Percentiles rank a stretch among this genome's conserved stretches.
These are phyloP conservation scores for Acanthamoeba triangularis DNA, from an alignment of 208 protist species.

Conservation along the genomic window DNA sequence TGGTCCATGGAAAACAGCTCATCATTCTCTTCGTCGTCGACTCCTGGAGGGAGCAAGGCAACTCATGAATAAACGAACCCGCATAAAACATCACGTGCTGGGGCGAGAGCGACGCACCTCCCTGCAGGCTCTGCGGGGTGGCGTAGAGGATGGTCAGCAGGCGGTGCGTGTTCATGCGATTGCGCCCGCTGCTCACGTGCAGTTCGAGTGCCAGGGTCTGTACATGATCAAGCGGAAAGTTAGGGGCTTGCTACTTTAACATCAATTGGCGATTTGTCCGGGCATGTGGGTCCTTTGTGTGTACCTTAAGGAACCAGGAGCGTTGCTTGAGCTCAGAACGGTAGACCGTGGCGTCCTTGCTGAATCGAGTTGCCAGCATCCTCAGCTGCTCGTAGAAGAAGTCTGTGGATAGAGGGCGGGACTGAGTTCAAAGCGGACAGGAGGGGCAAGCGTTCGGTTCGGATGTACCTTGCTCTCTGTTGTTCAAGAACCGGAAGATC, in stretches of 20 bases:
- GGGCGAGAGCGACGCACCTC: background rate
- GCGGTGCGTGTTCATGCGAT: slow-evolving; percentile 54
- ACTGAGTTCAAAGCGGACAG: background rate
- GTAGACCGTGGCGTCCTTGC: background rate
- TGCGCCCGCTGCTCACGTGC: slow-evolving; percentile 6
- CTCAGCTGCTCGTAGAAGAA: slow-evolving; percentile 49
- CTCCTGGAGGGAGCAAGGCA: background rate
- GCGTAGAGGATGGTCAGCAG: slow-evolving; percentile 35
- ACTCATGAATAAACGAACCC: background rate
- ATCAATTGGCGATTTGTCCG: too few relatives aligned
- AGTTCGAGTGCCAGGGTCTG: slow-evolving; percentile 56
- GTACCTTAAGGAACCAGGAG: slow-evolving; percentile 41
- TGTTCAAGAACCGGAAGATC: slow-evolving; percentile 48
- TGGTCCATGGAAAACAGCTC: background rate
- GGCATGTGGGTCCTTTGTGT: background rate
- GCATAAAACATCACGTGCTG: background rate
- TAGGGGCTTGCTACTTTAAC: background rate
- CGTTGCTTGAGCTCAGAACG: slow-evolving; percentile 20
- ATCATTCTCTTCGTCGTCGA: background rate
- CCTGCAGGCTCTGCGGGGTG: background rate
- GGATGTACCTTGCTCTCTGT: background rate
- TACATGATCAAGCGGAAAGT: background rate
- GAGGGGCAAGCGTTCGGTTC: background rate
- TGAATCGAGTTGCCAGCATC: slow-evolving; percentile 18
- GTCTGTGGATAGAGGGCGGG: background rate